Base-by-base conservation (phyloP, 2,329 filamentous ascomycete genomes). In the Colletotrichum falcatum region DNA sequence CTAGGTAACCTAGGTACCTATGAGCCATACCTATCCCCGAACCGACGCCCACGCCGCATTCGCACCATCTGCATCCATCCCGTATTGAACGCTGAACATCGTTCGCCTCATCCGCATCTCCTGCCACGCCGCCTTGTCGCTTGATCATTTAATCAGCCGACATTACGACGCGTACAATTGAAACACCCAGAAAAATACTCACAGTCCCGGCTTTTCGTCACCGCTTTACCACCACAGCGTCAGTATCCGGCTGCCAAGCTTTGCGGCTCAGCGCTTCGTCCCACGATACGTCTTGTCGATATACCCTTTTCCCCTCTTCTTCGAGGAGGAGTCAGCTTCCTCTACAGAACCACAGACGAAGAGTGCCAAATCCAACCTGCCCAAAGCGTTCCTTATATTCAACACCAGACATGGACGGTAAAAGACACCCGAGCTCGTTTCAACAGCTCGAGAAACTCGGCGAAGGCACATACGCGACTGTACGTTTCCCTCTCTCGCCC, bases 381-480 rank as follows among this genome's bases (percentile, higher is more conserved):
- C 20, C 14, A 39, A 8, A 48, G 49, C 60, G 48, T 28, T 26
- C 18, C 8, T 20, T 11, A n/a, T n/a, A 55, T 5, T 20, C n/a
- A 37, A 33, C 42, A 63, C 11, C 66, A 55, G 49, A 71, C 72
- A 98, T 98, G 95, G 95, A 98, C 83, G 93, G 93, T 79, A 93
- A 97, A 81, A 88, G 93, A 78, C 94, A 98, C 78, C 95, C 95
- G 66, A 97, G 93, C 84, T 98, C 95, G 73, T 99, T 99, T 87
- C 95, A 98, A 88, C 96, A 98, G 90, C 89, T 98, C 81, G 96
- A 99, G 84, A 99, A 95, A 92, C 89, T 99, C 75, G 96, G 96
- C 78, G 96, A 99, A 86, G 96, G 96, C 72, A 99, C 96, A 39
- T 99, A 99, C 89, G 96, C 96, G 42, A 99, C 96, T 42, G 96